Evolutionary conservation across 345 rosid species (phyloP).

Genomic region (Eucalyptus marginata): DNA sequence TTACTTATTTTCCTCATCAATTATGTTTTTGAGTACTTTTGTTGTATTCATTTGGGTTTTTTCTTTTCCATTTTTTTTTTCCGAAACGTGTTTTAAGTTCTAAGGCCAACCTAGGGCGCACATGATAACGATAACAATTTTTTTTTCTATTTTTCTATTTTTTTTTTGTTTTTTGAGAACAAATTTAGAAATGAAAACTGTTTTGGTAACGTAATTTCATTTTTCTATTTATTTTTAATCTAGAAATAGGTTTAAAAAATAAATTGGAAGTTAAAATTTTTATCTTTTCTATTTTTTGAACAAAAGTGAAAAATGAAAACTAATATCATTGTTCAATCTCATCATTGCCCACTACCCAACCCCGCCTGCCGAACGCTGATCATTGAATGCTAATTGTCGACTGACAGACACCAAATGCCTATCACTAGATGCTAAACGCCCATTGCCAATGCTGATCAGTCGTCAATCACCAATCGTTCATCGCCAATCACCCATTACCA

Average conservation of each 20-base stretch:
- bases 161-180: rapidly evolving
- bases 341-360: rapidly evolving
- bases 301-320: too few relatives aligned
- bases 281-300: too few relatives aligned
- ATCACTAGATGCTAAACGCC: rapidly evolving
- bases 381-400: rapidly evolving
- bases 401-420: rapidly evolving
- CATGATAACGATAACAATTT: too few relatives aligned
- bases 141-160: rapidly evolving
- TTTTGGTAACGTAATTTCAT: too few relatives aligned
- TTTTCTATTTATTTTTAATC: too few relatives aligned
- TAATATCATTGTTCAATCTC: too few relatives aligned
- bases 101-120: background rate
- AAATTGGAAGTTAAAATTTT: rapidly evolving
- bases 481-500: rapidly evolving
- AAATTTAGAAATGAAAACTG: rapidly evolving
- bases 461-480: rapidly evolving
- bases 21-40: background rate
- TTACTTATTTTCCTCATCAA: background rate
- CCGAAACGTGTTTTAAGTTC: background rate
- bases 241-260: too few relatives aligned
- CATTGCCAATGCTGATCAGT: rapidly evolving
- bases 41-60: background rate
- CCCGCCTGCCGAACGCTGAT: rapidly evolving
- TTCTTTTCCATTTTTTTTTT: background rate